A percentile compares a stretch with the other conserved stretches of the same genome.
These are phyloP conservation scores for Tylopilus rubrobrunneus DNA, from an alignment of 768 basidiomycete species.

Conservation along the genomic window DNA sequence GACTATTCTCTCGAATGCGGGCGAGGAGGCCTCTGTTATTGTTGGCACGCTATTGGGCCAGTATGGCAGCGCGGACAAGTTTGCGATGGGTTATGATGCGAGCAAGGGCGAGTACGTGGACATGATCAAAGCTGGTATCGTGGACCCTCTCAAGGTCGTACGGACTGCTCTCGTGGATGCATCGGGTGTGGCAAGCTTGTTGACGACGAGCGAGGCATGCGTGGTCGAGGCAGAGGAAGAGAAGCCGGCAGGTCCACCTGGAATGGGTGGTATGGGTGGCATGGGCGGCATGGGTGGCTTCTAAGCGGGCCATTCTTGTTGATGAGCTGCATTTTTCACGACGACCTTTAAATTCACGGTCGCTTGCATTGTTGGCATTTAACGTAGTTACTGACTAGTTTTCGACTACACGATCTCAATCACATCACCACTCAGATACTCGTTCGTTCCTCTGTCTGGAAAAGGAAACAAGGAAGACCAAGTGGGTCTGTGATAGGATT, in stretches of 20 bases:
- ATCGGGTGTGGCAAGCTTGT: conserved; percentile 84
- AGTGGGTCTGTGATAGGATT: too few species aligned
- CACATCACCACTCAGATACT: too few species aligned
- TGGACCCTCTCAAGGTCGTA: conserved; percentile 96
- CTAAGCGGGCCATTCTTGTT: conserved; percentile 21
- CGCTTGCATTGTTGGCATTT: not conserved
- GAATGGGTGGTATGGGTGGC: conserved; percentile 61
- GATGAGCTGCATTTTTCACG: not conserved
- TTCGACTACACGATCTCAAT: too few species aligned
- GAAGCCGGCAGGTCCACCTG: conserved; percentile 50
- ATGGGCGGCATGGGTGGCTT: conserved; percentile 59
- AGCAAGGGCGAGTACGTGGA: conserved; percentile 89
- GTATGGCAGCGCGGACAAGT: conserved; percentile 72
- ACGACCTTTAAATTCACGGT: not conserved
- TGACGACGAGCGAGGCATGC: conserved; percentile 91
- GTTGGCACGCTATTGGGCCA: conserved; percentile 50
- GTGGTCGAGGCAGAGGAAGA: conserved; percentile 90
- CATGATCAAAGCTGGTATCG: conserved; percentile 92
- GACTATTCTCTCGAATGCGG: conserved; percentile 26
- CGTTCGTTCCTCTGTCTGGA: too few species aligned
- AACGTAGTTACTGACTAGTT: too few species aligned
- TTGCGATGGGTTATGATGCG: conserved; percentile 87
- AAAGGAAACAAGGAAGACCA: too few species aligned
- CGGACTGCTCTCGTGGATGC: conserved; percentile 91
- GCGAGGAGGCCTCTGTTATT: conserved; percentile 90